Base-by-base conservation (phyloP, 225 moss, liverwort and hornwort genomes). In the Bryum argenteum region DNA sequence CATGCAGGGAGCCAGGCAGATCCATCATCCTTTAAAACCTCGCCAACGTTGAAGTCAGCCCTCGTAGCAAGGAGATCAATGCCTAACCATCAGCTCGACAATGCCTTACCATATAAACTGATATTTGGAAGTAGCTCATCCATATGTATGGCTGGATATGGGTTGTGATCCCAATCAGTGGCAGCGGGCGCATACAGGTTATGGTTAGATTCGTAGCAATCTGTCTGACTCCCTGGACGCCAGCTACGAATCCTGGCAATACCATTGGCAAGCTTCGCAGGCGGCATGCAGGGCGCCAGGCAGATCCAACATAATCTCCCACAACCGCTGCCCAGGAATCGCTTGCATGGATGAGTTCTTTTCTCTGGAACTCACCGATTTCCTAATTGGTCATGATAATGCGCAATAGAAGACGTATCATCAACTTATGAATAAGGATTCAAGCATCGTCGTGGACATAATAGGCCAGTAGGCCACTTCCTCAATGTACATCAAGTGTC, bases 1-100 rank as follows among this genome's bases (percentile, higher is more conserved):
- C 84, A 84, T 78, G 69, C 81, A 75, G 81, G 84, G 84, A 84
- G 81, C 84, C 84, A 84, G 84, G 81, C 81, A 72, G 80, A 79
- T 80, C 83, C 83, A 54, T 69, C 50, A 43, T 61, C 28, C 42
- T 75, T 33, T 68, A 75, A 68, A 68, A 69, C 68, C 54, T 54
- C 21, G 1, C 16, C 74, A 22, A 22, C 9, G 22, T 43, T 21
- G 42, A 42, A 41, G 53, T 40, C 5, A 23, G 52, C 54, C 72
- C 22, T 51, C 61, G 66, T 74, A 33, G 66, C 52, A 37, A 11
- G 23, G 20, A 24, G 17, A 28, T 7, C 18, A 54, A 40, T 28
- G 28, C 20, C 12, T 10, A 13, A 48, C 16, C 48, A 48, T 48
- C 16, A 17, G 48, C 48, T 17, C 13, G 48, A 48, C 44, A 55